Conservation (phyloP, 441 rosid genomes). For the Bocquillonia castaneifolia region DNA sequence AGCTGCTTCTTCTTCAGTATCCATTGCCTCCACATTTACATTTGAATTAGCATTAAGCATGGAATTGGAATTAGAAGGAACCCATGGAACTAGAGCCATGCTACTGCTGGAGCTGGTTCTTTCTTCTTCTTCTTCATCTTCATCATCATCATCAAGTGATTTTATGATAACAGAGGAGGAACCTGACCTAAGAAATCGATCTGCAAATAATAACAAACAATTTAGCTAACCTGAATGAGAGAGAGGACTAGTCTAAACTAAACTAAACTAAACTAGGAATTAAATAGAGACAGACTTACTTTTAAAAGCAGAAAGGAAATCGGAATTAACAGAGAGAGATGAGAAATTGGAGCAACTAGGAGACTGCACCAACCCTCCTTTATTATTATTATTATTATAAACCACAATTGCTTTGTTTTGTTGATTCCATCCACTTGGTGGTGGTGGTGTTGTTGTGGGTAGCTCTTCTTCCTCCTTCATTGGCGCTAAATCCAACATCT, state of each 20-base stretch:
- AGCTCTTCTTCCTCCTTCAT: slow-evolving; percentile 55
- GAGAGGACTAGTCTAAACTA: too few relatives aligned
- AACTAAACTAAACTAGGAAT: too few relatives aligned
- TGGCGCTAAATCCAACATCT: slow-evolving; percentile 60
- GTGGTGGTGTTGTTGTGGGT: too few relatives aligned
- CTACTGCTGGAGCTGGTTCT: slow-evolving; percentile 12
- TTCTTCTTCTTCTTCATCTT: slow-evolving; percentile 20
- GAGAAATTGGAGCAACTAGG: slow-evolving; percentile 27
- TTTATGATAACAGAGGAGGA: slow-evolving; percentile 9
- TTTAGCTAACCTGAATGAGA: too few relatives aligned
- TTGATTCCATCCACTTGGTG: slow-evolving; percentile 20
- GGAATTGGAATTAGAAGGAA: slow-evolving; percentile 27
- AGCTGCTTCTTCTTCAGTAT: slow-evolving; percentile 39
- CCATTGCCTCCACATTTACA: slow-evolving; percentile 61
- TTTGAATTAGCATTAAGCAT: too few relatives aligned
- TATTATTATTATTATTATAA: slow-evolving; percentile 42
- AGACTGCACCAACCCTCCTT: slow-evolving; percentile 4
- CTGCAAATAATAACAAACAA: slow-evolving; percentile 30
- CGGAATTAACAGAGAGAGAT: slow-evolving; percentile 38
- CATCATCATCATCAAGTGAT: slow-evolving; percentile 27
- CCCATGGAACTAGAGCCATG: slow-evolving; percentile 59
- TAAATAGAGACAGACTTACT: slow-evolving; percentile 37
- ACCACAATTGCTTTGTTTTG: slow-evolving; percentile 67
- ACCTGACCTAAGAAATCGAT: slow-evolving; percentile 26
- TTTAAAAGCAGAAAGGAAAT: slow-evolving; percentile 48